phyloP scores from a whole-genome alignment of 352 stramenopile species.

The Phytophthora cryptogea region DNA sequence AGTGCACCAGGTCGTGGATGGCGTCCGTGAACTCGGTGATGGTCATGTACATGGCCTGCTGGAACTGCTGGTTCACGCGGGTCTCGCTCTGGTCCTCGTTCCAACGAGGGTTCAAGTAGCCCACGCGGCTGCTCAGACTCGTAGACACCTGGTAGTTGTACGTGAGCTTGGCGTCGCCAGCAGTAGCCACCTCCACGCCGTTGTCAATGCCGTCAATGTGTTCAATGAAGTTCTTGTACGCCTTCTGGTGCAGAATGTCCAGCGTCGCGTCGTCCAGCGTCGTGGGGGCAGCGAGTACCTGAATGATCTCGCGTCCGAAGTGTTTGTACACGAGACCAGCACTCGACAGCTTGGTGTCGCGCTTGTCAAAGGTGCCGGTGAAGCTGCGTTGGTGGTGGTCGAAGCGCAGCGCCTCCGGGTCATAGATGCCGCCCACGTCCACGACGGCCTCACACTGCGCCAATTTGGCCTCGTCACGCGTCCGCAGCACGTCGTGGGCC shows the following conservation, averaged over 20 bases:
- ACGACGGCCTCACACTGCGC: conserved; percentile 95
- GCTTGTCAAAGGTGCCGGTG: conserved; percentile 74
- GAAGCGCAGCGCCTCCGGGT: conserved; percentile 89
- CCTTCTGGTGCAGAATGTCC: conserved; percentile 89
- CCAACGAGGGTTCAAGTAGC: conserved; percentile 95
- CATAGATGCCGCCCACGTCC: conserved; percentile 97
- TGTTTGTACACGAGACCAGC: conserved; percentile 98
- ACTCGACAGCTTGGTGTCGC: conserved; percentile 93
- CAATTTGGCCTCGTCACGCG: conserved; percentile 91
- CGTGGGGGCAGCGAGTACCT: conserved; percentile 51
- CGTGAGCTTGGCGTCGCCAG: conserved; percentile 34
- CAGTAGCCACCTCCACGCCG: conserved; percentile 89
- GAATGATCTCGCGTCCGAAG: conserved; percentile 97
- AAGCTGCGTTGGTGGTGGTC: conserved; percentile 99
- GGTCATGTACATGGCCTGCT: conserved; percentile 94
- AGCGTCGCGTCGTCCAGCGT: conserved; percentile 69
- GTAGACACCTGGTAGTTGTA: conserved; percentile 83
- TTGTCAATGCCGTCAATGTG: conserved; percentile 99
- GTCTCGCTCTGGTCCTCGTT: conserved; percentile 91
- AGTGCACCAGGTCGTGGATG: conserved; percentile 91
- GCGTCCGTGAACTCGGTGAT: conserved; percentile 94
- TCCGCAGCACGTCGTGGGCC: conserved; percentile 79
- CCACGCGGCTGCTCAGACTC: conserved; percentile 87
- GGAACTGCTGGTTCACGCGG: conserved; percentile 92
- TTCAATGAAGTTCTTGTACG: conserved; percentile 98